These are phyloP conservation scores for Penicillium sclerotigenum DNA, from an alignment of 2,329 filamentous ascomycete genomes.

Conservation along the genomic window DNA sequence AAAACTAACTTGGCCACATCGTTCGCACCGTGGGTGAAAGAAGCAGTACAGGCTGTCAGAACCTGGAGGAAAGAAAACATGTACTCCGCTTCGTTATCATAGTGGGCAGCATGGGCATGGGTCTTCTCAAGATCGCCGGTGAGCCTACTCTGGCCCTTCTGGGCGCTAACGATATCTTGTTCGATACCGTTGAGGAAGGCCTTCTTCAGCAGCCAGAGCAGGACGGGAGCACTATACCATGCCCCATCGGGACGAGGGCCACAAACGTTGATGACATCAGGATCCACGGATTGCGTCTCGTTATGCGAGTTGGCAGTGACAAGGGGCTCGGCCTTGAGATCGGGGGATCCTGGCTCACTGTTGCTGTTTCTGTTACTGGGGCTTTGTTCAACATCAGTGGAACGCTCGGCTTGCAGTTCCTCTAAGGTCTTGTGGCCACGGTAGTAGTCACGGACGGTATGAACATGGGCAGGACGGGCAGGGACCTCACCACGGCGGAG, in stretches of 20 bases:
- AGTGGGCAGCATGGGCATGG: not conserved
- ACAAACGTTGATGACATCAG: not conserved
- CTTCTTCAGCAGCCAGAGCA: not conserved
- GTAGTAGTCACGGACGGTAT: not conserved
- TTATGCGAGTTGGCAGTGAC: not conserved
- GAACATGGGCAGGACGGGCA: not conserved
- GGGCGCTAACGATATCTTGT: not conserved
- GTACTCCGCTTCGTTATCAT: not conserved
- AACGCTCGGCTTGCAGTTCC: not conserved
- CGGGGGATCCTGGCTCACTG: not conserved
- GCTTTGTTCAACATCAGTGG: not conserved
- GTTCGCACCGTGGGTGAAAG: slow-evolving; percentile 42
- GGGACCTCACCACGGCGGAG: not conserved
- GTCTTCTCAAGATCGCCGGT: not conserved
- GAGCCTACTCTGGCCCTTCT: not conserved
- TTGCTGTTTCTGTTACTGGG: not conserved
- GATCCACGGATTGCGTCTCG: not conserved
- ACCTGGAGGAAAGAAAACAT: not conserved
- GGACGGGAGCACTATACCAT: not conserved
- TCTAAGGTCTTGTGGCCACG: not conserved
- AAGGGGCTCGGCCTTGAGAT: not conserved
- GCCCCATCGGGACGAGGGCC: not conserved
- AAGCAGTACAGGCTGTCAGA: not conserved
- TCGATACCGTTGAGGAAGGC: not conserved
- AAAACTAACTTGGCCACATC: slow-evolving; percentile 39